Evolutionary conservation across 139 green algal species (phyloP).

Genomic region (Tetratostichococcus sp.): DNA sequence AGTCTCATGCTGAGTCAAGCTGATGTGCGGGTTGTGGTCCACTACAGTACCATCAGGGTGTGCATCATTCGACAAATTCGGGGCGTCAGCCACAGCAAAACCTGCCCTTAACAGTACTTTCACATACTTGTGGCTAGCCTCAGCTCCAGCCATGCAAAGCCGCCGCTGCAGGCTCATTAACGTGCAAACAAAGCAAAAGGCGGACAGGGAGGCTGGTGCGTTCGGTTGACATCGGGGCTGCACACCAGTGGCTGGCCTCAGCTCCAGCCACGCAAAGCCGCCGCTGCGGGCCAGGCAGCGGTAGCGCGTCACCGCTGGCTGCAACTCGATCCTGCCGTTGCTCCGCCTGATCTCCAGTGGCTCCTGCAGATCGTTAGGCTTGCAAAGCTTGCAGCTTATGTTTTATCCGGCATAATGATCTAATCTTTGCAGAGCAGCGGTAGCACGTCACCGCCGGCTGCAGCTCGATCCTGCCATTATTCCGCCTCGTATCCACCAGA

Average conservation of each 20-base stretch:
- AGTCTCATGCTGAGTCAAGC: too few relatives aligned
- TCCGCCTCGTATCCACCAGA: neutral
- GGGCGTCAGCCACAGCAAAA: too few relatives aligned
- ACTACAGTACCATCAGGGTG: too few relatives aligned
- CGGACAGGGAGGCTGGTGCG: neutral
- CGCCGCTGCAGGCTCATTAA: neutral
- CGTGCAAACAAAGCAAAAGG: too few relatives aligned
- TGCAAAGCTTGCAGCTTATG: too few relatives aligned
- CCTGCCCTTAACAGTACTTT: too few relatives aligned
- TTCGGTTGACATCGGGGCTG: neutral
- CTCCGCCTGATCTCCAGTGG: neutral
- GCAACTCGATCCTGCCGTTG: neutral
- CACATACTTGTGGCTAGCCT: conserved; percentile 6
- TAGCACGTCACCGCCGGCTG: conserved; percentile 8
- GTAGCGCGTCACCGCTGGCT: conserved; percentile 9
- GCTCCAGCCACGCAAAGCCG: conserved; percentile 28
- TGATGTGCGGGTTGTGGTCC: too few relatives aligned
- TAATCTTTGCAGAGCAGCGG: too few relatives aligned
- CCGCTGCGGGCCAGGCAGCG: neutral
- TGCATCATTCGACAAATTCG: too few relatives aligned
- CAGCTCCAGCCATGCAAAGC: conserved; percentile 34
- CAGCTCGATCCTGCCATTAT: neutral
- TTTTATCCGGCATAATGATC: too few relatives aligned
- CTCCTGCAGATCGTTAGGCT: neutral
- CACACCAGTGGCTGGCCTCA: conserved; percentile 15